Base-by-base conservation (phyloP, 2,329 filamentous ascomycete species). In the Aspergillaceae sp. region DNA sequence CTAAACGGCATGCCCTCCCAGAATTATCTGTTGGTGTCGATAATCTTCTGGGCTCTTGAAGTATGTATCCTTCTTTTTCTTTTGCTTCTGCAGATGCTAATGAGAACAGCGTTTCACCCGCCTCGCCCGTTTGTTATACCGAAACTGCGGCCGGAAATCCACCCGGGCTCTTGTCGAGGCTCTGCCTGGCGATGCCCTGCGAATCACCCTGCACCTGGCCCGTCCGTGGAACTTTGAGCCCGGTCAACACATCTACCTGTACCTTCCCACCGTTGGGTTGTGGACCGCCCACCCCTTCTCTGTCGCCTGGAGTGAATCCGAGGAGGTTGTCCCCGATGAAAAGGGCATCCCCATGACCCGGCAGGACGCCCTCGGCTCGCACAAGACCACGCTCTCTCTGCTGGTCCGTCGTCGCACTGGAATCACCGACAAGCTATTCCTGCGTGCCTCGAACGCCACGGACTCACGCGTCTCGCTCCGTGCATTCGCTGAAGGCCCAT, bases 401-500 rank as follows among this genome's bases (percentile, higher is more conserved):
- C 75, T 97, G 57, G 84, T 96, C 55, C 87, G 87, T 51, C 87
- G 89, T 29, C 86, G 92, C 49, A 90, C 85, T 0, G 91, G 91
- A 29, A 84, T 95, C 70, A 97, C 92, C 5, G 81, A 87, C 58
- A 82, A 82, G 56, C 79, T 97, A 2, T 94, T 81, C 72, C 74
- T 86, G 56, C 80, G 76, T 48, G 88, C 86, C 5, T 72, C 75
- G 47, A 67, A 70, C 29, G 67, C 74, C 19, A 71, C 74, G n/a
- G 66, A 68, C 27, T 73, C 71, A 30, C 74, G 74, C 9, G 71
- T 90, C 49, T 74, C 75, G 7, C 73, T 90, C 46, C 77, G 75
- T 48, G 89, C 87, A 32, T 81, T 86, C 48, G 80, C 94, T 50
- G 92, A 97, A 69, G 92, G 92, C 0, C 91, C 92, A 0, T 97